A percentile compares a stretch with the other conserved stretches of the same genome.
Evolutionary conservation across 345 rosid genomes (phyloP).

Genomic region (Aquilaria malaccensis): DNA sequence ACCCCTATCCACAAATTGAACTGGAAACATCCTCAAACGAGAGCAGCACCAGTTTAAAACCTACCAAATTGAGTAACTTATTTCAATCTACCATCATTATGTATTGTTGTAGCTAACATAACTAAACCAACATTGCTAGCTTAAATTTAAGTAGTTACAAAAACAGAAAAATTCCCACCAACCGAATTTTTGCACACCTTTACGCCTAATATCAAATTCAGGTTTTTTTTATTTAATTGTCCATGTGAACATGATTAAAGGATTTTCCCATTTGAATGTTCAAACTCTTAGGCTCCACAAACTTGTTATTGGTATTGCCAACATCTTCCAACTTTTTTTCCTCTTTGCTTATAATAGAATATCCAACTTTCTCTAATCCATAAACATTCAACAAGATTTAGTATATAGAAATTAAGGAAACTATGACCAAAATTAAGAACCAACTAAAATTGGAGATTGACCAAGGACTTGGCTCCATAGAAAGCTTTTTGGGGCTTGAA

Average conservation of each 20-base stretch:
- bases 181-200: slow-evolving; percentile 9
- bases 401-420: slow-evolving; percentile 36
- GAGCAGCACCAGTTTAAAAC: no score
- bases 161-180: slow-evolving; percentile 4
- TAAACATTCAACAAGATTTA: slow-evolving; percentile 31
- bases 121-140: slow-evolving; percentile 25
- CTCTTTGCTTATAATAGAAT: slow-evolving; percentile 39
- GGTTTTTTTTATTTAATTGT: slow-evolving; percentile 19
- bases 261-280: slow-evolving; percentile 26
- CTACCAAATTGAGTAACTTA: no score
- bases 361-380: slow-evolving; percentile 23
- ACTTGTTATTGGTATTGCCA: slow-evolving; percentile 3
- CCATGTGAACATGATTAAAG: slow-evolving; percentile 26
- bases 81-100: no score
- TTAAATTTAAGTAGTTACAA: slow-evolving; percentile 10
- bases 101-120: neutral
- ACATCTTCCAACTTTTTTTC: slow-evolving; percentile 36
- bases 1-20: no score
- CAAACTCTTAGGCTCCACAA: slow-evolving; percentile 19
- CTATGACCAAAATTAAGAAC: slow-evolving; percentile 37
- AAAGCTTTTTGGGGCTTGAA: slow-evolving; percentile 30
- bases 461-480: slow-evolving; percentile 70
- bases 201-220: neutral
- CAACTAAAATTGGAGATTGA: slow-evolving; percentile 62
- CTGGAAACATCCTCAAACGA: no score